Percentiles rank a stretch among this genome's conserved stretches.
Conservation (phyloP, 129 eudicot genomes). For the Tanacetum coccineum region DNA sequence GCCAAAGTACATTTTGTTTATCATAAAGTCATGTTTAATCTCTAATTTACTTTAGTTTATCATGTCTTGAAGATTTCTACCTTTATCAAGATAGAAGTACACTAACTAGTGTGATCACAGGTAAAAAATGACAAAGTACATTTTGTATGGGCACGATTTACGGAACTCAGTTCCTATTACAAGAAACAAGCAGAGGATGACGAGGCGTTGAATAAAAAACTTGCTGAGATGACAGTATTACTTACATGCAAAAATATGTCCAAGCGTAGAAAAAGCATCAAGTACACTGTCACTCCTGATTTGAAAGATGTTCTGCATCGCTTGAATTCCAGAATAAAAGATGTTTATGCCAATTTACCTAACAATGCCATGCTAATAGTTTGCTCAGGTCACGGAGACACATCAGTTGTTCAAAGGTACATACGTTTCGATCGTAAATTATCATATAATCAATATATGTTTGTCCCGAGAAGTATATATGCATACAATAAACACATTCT, state of each 20-base stretch:
- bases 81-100: constrained; percentile 7
- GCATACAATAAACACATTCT: no score
- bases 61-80: neutral
- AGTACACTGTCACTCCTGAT: constrained; percentile 51
- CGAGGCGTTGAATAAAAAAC: constrained; percentile 50
- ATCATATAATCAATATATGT: neutral
- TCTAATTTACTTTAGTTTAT: neutral
- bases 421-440: neutral
- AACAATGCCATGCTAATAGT: constrained; percentile 76
- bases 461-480: neutral
- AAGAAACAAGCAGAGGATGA: constrained; percentile 79
- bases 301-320: constrained; percentile 61
- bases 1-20: no score
- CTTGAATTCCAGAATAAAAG: constrained; percentile 50
- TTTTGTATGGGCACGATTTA: constrained; percentile 84
- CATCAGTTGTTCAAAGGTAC: constrained; percentile 81
- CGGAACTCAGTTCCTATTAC: constrained; percentile 56
- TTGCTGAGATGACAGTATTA: constrained; percentile 84
- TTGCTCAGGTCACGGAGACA: constrained; percentile 97
- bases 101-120: constrained; percentile 31
- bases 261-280: constrained; percentile 42
- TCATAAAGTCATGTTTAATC: no score
- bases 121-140: constrained; percentile 75
- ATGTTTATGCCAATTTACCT: constrained; percentile 59
- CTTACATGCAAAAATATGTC: constrained; percentile 64